Conservation (phyloP, 768 basidiomycete species). For the Serendipita vermifera region DNA sequence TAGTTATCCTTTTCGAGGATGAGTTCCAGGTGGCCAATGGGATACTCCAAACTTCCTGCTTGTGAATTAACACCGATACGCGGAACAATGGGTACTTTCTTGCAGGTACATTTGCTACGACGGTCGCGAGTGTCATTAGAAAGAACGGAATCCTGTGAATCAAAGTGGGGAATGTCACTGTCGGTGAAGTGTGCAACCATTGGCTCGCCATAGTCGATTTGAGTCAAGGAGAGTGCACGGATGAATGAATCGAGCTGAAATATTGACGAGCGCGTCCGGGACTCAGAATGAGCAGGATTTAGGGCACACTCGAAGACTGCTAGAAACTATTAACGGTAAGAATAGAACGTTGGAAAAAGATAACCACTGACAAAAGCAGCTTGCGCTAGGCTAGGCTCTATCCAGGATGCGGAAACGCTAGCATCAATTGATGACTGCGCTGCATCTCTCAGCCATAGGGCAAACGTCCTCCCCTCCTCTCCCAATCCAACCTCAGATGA, state of each 20-base stretch:
- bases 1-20: too few relatives aligned
- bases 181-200: slow-evolving; percentile 39
- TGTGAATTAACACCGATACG: too few relatives aligned
- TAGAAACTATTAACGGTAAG: slow-evolving; percentile 42
- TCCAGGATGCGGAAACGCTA: slow-evolving; percentile 37
- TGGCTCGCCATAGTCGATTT: slow-evolving; percentile 43
- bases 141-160: too few relatives aligned
- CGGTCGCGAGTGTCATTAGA: too few relatives aligned
- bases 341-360: background rate
- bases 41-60: too few relatives aligned
- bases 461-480: slow-evolving; percentile 39
- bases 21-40: too few relatives aligned
- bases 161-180: slow-evolving; percentile 35
- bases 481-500: slow-evolving; percentile 56
- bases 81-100: too few relatives aligned
- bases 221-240: slow-evolving; percentile 39
- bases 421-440: slow-evolving; percentile 43
- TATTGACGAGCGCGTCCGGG: slow-evolving; percentile 41
- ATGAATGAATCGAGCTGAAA: slow-evolving; percentile 53
- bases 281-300: slow-evolving; percentile 49
- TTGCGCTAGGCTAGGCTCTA: slow-evolving; percentile 55
- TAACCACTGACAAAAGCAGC: slow-evolving; percentile 48
- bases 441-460: slow-evolving; percentile 41
- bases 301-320: slow-evolving; percentile 67
- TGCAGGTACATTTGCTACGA: too few relatives aligned